Evolutionary conservation across 306 rosid species (phyloP).

Genomic region (Cucurbita argyrosperma): DNA sequence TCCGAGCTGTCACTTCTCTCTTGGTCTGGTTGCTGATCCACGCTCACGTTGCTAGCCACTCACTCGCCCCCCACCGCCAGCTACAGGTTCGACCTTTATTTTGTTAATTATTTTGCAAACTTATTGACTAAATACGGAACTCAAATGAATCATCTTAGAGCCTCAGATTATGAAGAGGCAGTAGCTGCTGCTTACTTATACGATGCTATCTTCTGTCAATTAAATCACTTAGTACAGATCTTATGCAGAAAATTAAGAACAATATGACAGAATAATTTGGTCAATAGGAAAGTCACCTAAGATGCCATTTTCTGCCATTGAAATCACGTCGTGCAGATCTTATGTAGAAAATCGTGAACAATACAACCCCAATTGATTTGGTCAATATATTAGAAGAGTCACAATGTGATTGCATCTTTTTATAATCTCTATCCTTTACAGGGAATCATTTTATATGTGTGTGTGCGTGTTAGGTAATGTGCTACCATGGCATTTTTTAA

Average conservation of each 20-base stretch:
- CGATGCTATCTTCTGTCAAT: not conserved
- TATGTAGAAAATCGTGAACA: not conserved
- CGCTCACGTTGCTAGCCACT: constrained; percentile 1
- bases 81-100: not conserved
- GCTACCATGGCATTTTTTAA: not conserved
- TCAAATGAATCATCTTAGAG: not conserved
- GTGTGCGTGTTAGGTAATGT: not conserved
- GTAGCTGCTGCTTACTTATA: not conserved
- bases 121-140: not conserved
- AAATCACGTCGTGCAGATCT: not conserved
- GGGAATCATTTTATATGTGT: not conserved
- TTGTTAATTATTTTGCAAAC: not conserved
- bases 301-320: not conserved
- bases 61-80: not conserved
- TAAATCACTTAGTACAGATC: not conserved
- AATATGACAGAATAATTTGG: not conserved
- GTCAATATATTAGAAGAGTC: not conserved
- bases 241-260: not conserved
- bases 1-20: constrained; percentile 4
- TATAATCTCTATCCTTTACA: not conserved
- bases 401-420: not conserved
- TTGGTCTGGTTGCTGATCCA: constrained; percentile 3
- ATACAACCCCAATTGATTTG: not conserved
- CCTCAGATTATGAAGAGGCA: not conserved
- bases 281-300: not conserved